A percentile compares a stretch with the other conserved stretches of the same genome.
phyloP scores from a whole-genome alignment of 2,329 filamentous ascomycete genomes.

The Thielaviopsis ethacetica region DNA sequence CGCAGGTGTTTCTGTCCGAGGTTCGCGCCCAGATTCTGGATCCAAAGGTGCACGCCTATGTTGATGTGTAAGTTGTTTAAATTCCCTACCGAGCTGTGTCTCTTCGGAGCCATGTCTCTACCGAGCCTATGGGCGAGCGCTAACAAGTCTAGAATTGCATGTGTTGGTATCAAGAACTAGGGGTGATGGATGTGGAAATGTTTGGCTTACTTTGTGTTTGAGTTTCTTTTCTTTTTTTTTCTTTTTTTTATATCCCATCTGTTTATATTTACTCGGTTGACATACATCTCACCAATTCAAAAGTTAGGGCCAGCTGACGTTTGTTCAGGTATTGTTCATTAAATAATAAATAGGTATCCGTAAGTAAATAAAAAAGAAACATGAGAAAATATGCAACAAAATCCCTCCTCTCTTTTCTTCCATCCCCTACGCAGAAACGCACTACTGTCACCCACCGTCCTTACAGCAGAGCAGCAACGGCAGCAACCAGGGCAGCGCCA shows the following conservation, averaged over 20 bases:
- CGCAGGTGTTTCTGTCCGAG: conserved; percentile 20
- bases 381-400: not conserved
- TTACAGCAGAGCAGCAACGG: conserved; percentile 23
- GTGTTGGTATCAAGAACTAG: not conserved
- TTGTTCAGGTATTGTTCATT: not conserved
- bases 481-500: conserved; percentile 23
- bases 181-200: no score
- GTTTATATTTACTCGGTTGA: no score
- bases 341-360: not conserved
- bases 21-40: conserved; percentile 19
- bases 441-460: no score
- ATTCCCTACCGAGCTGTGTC: no score
- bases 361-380: not conserved
- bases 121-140: no score
- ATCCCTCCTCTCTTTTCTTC: not conserved
- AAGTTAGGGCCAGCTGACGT: not conserved
- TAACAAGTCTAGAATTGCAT: not conserved
- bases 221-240: no score
- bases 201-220: no score
- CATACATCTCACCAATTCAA: not conserved
- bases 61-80: conserved; percentile 8
- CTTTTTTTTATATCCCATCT: no score
- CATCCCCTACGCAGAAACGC: no score
- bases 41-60: conserved; percentile 19
- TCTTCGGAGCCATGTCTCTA: no score